Base-by-base conservation (phyloP, 805 yeast genomes). In the Spencermartinsiella europaea region DNA sequence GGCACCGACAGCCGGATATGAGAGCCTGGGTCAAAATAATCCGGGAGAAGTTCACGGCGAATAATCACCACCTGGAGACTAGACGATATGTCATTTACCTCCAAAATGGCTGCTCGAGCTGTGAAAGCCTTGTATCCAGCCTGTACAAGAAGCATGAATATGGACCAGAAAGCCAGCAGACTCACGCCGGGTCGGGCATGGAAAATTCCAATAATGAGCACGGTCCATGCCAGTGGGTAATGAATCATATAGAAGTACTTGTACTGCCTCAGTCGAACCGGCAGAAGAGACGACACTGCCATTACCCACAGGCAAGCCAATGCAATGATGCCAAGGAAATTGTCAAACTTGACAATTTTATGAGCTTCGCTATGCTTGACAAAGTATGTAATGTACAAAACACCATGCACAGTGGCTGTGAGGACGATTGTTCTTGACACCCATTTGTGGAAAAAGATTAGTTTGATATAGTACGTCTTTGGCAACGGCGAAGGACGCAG, bases 361-460 rank as follows among this genome's bases (percentile, higher is more conserved):
- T 21, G 27, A 63, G 80, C 62, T 0, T 77, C 70, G 8, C 70
- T 62, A 5, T 68, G 61, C 10, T 58, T 53, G 12, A 70, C 55
- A 60, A 77, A 83, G 43, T 73, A 76, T 84, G 84, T 41, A 47
- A 70, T 68, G 40, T 73, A 71, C 5, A 74, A 47, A 0, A 73
- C 49, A 0, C 89, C 79, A 62, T 91, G 98, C 7, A 78, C 44
- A 0, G 76, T 51, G 2, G 88, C 75, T 58, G 84, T 81, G 4
- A 85, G 21, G 0, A 88, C 83, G 10, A 86, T 78, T 2, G 85
- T 67, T 45, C 98, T 70, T 2, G 95, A 82, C 4, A 91, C 68
- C 96, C 97, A 91, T 63, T 89, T 90, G 68, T 91, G 98, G 28
- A 89, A 70, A 0, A 93, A 90, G 5, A 91, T 58, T 21, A 89